Base-by-base conservation (phyloP, 2,329 filamentous ascomycete species). In the Aspergillus pseudoterreus region DNA sequence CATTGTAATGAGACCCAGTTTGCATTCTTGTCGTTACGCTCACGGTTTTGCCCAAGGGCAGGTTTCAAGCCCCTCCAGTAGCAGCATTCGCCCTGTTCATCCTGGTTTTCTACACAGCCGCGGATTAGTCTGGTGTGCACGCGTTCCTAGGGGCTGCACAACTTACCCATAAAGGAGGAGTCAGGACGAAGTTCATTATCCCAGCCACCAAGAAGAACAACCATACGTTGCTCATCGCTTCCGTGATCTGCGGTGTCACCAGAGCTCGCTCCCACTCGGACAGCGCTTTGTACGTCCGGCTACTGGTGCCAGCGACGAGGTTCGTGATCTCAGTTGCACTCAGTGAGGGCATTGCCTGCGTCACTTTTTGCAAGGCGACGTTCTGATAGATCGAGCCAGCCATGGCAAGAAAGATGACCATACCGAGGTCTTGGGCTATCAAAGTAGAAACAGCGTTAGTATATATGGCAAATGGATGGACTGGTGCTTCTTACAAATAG, bases 141-240 rank as follows among this genome's bases (percentile, higher is more conserved):
- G 19, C 19, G 19, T 19, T 19, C 19, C 19, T 19, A 19, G 2
- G 19, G 19, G 19, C 35, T 38, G 35, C 35, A 38, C 35, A 38
- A 38, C 49, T 43, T 35, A 51, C 49, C 44, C 49, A 14, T 30
- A 43, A 51, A 11, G 12, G 17, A 6, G 30, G 14, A 5, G 44
- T 36, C 35, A 51, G 22, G 2, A 52, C 33, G 8, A 52, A 52
- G 24, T 39, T 48, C 38, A 48, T 6, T 24, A 32, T 27, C 45
- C 44, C 50, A 52, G 30, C 50, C 5, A 52, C 50, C 45, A 51
- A 46, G 30, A 48, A 52, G 22, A 48, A 44, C 19, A 48, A 45
- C 50, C 50, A 52, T 3, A 52, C 19, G 19, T 35, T 45, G 12
- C 41, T 47, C 45, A 52, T 52, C n/a, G 50, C 50, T 19, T 48